These are phyloP conservation scores for Verticillium longisporum DNA, from an alignment of 2,329 filamentous ascomycete species.

Conservation along the genomic window DNA sequence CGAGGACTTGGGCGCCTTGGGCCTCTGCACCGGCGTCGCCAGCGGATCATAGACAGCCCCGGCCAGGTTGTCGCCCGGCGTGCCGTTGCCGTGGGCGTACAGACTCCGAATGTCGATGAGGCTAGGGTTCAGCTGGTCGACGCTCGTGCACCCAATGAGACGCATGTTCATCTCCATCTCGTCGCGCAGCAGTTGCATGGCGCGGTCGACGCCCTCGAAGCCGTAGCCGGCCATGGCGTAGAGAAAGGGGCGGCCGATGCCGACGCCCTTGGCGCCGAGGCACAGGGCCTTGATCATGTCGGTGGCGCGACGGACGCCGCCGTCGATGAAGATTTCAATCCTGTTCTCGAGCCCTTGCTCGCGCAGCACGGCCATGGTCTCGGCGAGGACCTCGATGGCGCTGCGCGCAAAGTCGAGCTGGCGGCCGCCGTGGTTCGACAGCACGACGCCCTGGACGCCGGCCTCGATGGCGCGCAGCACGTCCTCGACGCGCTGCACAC, in stretches of 20 bases:
- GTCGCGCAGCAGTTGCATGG: constrained; percentile 88
- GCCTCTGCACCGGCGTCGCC: constrained; percentile 42
- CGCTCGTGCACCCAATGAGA: constrained; percentile 68
- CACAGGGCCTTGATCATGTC: constrained; percentile 89
- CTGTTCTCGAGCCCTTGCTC: constrained; percentile 65
- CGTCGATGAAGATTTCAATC: constrained; percentile 89
- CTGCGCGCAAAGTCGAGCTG: constrained; percentile 91
- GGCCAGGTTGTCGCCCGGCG: constrained; percentile 42
- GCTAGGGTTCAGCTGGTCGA: constrained; percentile 73
- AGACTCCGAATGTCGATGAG: constrained; percentile 74
- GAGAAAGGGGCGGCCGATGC: constrained; percentile 89
- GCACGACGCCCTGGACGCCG: constrained; percentile 81
- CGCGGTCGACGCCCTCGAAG: constrained; percentile 76
- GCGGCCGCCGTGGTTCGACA: constrained; percentile 92
- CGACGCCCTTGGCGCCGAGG: constrained; percentile 84
- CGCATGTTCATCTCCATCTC: constrained; percentile 99
- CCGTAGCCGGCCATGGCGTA: constrained; percentile 96
- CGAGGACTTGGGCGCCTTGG: constrained; percentile 26
- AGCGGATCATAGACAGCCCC: constrained; percentile 47
- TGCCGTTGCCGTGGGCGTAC: constrained; percentile 40
- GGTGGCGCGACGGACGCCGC: constrained; percentile 77
- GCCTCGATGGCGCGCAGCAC: constrained; percentile 78
- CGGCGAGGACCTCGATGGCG: constrained; percentile 82
- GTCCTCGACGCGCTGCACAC: constrained; percentile 92
- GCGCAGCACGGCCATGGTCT: constrained; percentile 83